Conservation (phyloP, 164 flowering plant genomes). For the Amborella trichopoda region DNA sequence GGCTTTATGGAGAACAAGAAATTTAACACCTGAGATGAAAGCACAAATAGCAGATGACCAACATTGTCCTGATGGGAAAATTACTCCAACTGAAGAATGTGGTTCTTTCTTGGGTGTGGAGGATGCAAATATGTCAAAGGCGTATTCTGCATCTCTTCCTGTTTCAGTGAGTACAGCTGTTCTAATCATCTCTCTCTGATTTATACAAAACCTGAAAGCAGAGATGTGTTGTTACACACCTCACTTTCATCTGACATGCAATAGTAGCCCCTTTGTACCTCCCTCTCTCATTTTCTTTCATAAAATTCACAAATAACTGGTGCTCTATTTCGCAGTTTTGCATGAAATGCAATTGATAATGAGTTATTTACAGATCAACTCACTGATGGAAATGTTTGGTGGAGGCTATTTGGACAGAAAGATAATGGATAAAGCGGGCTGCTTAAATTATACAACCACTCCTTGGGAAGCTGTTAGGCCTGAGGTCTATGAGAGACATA, state of each 20-base stretch:
- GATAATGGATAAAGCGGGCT: conserved; percentile 61
- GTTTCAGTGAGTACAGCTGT: conserved; percentile 46
- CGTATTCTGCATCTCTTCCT: conserved; percentile 47
- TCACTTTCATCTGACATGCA: no score
- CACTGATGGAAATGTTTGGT: conserved; percentile 56
- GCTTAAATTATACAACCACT: conserved; percentile 42
- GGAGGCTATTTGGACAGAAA: conserved; percentile 58
- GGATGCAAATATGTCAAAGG: conserved; percentile 37
- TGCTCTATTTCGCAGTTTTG: no score
- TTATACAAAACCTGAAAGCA: no score
- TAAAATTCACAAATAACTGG: no score
- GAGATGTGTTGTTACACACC: no score
- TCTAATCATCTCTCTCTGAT: no score
- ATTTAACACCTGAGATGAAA: conserved; percentile 37
- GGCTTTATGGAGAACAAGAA: conserved; percentile 70
- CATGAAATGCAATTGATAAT: no score
- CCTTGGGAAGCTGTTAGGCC: conserved; percentile 45
- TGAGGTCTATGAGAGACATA: conserved; percentile 34
- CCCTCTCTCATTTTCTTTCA: no score
- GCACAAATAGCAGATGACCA: conserved; percentile 34
- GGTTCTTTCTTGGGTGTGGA: conserved; percentile 24
- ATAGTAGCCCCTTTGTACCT: no score
- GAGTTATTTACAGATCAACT: conserved; percentile 35
- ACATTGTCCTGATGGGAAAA: conserved; percentile 30
- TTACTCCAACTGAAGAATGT: conserved; percentile 20